Base-by-base conservation (phyloP, 2,329 filamentous ascomycete species). In the Monilinia vaccinii-corymbosi region DNA sequence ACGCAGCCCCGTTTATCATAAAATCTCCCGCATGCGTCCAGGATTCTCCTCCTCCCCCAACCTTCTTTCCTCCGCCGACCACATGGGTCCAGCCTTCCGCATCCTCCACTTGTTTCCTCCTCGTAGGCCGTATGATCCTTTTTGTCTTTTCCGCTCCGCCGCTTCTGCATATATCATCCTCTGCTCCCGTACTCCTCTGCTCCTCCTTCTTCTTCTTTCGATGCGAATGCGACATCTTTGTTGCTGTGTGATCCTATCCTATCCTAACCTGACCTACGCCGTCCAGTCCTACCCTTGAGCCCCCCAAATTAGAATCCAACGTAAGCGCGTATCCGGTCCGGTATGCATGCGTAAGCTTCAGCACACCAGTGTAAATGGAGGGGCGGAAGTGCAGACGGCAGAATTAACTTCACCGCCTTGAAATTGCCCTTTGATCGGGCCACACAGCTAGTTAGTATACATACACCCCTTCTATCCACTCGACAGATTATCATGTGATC, bases 21-120 rank as follows among this genome's bases (percentile, higher is more conserved):
- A 71, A 71, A 62, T 72, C 70, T 0, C 67, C 68, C 8, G 55
- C 65, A n/a, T 68, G 65, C 10, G 66, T 53, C 23, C 38, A 36
- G 11, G 31, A 25, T n/a, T 50, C 55, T 8, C 51, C 55, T 8
- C 51, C 52, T 9, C 61, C 56, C 25, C 58, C 62, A 0, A 34
- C 25, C n/a, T 63, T 63, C 18, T 57, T 48, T 18, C 59, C 52
- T 7, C 61, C 58, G 2, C 66, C 65, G 11, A 73, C 58, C 31
- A 73, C 67, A 61, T 72, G 70, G 28, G 68, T 69, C 71, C 71
- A 73, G n/a, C 71, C 71, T 44, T 72, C 68, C 1, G 61, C 62
- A 59, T 70, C 71, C 16, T 67, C 62, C 4, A 72, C 56, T 38
- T 72, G 62, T 44, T 62, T 66, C 36, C 71, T 58, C 52, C 71